These are phyloP conservation scores for Yarrowia bubula DNA, from an alignment of 805 yeast genomes.

Conservation along the genomic window DNA sequence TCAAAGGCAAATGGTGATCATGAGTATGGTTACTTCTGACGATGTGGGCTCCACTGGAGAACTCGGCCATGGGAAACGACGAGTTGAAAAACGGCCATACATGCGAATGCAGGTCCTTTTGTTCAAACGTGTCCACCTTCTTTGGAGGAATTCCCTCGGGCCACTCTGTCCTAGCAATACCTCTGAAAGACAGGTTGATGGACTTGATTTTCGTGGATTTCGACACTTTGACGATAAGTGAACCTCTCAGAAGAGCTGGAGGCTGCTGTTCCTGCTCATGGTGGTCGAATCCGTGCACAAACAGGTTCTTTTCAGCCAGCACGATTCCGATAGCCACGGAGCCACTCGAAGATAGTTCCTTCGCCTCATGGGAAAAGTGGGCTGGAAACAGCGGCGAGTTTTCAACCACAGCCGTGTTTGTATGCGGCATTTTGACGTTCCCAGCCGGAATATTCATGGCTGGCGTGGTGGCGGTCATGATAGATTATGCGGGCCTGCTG, in stretches of 20 bases:
- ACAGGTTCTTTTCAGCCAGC: constrained; percentile 76
- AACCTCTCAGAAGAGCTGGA: constrained; percentile 68
- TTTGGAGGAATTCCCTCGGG: constrained; percentile 97
- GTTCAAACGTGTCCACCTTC: constrained; percentile 62
- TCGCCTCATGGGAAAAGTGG: constrained; percentile 29
- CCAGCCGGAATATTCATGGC: not conserved
- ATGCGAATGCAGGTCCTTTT: constrained; percentile 66
- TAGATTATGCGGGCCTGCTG: not conserved
- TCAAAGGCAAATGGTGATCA: not conserved
- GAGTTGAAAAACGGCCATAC: constrained; percentile 84
- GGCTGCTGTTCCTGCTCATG: constrained; percentile 45
- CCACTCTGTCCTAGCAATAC: constrained; percentile 80
- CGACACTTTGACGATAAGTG: constrained; percentile 63
- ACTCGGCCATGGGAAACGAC: constrained; percentile 42
- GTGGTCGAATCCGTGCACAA: constrained; percentile 75
- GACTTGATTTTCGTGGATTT: constrained; percentile 71
- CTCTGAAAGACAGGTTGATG: constrained; percentile 62
- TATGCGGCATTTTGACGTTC: not conserved
- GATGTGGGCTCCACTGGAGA: constrained; percentile 47
- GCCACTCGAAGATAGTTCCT: constrained; percentile 59
- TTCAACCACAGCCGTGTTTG: not conserved
- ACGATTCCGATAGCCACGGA: constrained; percentile 69
- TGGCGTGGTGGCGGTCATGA: not conserved
- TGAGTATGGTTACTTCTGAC: constrained; percentile 30
- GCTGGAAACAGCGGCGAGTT: constrained; percentile 20